Conservation (phyloP, 306 rosid species). For the Casuarina glauca region DNA sequence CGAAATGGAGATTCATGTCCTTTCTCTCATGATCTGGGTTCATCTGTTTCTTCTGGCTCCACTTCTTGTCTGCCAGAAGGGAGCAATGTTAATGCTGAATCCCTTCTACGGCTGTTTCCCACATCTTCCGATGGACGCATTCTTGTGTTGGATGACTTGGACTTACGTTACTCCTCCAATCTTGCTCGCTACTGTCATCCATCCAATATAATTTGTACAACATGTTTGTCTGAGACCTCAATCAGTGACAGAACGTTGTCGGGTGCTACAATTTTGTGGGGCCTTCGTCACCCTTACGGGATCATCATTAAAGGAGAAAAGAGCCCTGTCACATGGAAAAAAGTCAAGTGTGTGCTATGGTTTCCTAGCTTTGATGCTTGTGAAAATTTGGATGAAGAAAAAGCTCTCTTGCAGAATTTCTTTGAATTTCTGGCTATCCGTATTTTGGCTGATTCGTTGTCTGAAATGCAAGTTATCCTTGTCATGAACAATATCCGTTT, state of each 20-base stretch:
- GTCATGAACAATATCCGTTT: conserved; percentile 79
- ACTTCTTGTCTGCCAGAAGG: conserved; percentile 58
- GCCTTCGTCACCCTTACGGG: conserved; percentile 58
- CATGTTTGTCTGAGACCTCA: conserved; percentile 48
- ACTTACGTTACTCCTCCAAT: conserved; percentile 48
- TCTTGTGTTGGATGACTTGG: conserved; percentile 70
- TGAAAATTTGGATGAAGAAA: conserved; percentile 51
- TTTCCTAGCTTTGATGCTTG: conserved; percentile 59
- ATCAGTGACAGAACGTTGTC: conserved; percentile 46
- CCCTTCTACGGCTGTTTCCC: conserved; percentile 53
- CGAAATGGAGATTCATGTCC: conserved; percentile 69
- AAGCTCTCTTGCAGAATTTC: conserved; percentile 48
- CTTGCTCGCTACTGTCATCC: conserved; percentile 51
- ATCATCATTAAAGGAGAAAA: conserved; percentile 60
- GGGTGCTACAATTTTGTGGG: conserved; percentile 64
- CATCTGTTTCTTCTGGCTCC: conserved; percentile 34
- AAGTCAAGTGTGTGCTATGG: conserved; percentile 66
- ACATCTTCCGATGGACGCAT: conserved; percentile 43
- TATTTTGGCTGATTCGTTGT: conserved; percentile 56
- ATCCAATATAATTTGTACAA: conserved; percentile 64
- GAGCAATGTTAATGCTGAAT: conserved; percentile 31
- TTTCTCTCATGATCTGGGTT: conserved; percentile 60
- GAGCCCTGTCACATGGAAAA: conserved; percentile 62
- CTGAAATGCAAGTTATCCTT: conserved; percentile 54
- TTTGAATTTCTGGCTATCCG: conserved; percentile 68